These are phyloP conservation scores for Ramicandelaber brevisporus DNA, from an alignment of 192 early-diverging fungal genomes.

Conservation along the genomic window DNA sequence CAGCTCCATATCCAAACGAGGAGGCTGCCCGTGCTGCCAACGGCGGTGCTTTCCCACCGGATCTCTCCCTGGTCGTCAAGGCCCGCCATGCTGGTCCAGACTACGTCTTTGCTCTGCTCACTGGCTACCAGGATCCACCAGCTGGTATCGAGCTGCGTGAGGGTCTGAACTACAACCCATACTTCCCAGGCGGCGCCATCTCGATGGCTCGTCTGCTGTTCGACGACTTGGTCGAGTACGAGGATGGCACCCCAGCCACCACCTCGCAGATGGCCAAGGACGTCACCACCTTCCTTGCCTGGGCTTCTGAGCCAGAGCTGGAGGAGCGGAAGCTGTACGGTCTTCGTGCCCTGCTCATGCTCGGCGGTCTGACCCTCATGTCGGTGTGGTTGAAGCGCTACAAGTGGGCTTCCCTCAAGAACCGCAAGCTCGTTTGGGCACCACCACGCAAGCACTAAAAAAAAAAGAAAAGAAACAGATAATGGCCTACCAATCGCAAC, in stretches of 20 bases:
- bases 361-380: slow-evolving; percentile 39
- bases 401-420: slow-evolving; percentile 81
- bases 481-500: no score
- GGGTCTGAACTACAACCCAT: slow-evolving; percentile 96
- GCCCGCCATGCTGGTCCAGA: slow-evolving; percentile 87
- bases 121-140: slow-evolving; percentile 83
- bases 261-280: slow-evolving; percentile 95
- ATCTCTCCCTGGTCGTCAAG: slow-evolving; percentile 82
- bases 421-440: slow-evolving; percentile 71
- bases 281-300: slow-evolving; percentile 75
- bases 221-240: slow-evolving; percentile 86
- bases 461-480: no score
- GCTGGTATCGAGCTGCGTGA: slow-evolving; percentile 81
- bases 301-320: slow-evolving; percentile 92
- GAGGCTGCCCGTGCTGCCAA: slow-evolving; percentile 90
- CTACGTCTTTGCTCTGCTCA: slow-evolving; percentile 86
- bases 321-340: slow-evolving; percentile 95
- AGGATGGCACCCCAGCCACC: slow-evolving; percentile 89
- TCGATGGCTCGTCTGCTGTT: slow-evolving; percentile 83
- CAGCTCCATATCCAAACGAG: slow-evolving; percentile 82
- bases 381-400: slow-evolving; percentile 77
- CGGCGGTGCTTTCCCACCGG: slow-evolving; percentile 83
- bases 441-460: slow-evolving; percentile 5
- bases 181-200: slow-evolving; percentile 97
- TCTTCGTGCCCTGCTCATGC: slow-evolving; percentile 55